These are phyloP conservation scores for Blastocystis sp. DNA, from an alignment of 352 stramenopile genomes.

Conservation along the genomic window DNA sequence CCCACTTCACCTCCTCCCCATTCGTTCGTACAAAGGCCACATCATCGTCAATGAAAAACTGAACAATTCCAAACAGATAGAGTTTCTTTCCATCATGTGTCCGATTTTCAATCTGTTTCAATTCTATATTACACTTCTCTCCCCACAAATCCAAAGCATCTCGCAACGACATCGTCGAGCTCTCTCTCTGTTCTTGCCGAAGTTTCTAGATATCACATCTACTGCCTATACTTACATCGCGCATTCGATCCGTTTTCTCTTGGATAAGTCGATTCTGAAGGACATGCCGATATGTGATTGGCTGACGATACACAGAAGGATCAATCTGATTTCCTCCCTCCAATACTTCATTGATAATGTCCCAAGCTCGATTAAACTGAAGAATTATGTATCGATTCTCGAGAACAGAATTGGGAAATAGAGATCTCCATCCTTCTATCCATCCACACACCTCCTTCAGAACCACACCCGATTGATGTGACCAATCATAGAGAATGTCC, in stretches of 20 bases:
- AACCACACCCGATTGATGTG: conserved; percentile 67
- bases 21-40: conserved; percentile 71
- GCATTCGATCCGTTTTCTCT: background rate
- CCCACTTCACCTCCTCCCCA: background rate
- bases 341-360: conserved; percentile 69
- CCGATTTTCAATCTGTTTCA: conserved; percentile 18
- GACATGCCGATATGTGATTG: conserved; percentile 74
- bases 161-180: conserved; percentile 69
- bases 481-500: conserved; percentile 74
- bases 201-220: conserved; percentile 62
- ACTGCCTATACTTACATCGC: conserved; percentile 4
- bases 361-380: conserved; percentile 73
- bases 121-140: conserved; percentile 69
- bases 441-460: conserved; percentile 73
- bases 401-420: conserved; percentile 73
- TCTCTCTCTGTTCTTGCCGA: background rate
- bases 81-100: conserved; percentile 36
- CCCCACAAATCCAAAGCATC: conserved; percentile 77
- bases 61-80: background rate
- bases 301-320: conserved; percentile 70
- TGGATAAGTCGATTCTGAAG: conserved; percentile 68
- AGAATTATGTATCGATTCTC: conserved; percentile 71
- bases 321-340: background rate
- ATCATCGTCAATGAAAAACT: conserved; percentile 43
- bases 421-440: conserved; percentile 76